phyloP scores from a whole-genome alignment of 768 basidiomycete species.

The Jaapia argillacea region DNA sequence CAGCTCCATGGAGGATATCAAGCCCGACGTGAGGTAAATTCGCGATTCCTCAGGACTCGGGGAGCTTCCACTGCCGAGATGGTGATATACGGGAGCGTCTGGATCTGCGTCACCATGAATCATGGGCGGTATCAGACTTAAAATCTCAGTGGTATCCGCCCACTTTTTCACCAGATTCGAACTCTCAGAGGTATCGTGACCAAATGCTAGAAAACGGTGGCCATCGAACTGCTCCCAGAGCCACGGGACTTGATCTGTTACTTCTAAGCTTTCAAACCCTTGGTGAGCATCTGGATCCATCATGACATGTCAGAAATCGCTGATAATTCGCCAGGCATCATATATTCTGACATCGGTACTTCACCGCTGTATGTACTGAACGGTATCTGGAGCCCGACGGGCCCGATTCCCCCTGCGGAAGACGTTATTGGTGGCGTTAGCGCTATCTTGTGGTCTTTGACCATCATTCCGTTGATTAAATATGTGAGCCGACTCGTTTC shows the following conservation, averaged over 20 bases:
- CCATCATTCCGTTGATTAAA: constrained; percentile 52
- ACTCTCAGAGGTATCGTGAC: not conserved
- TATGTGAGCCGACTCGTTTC: constrained; percentile 34
- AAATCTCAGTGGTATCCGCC: too few species aligned
- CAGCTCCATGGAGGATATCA: too few species aligned
- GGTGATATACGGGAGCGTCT: too few species aligned
- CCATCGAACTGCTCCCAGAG: constrained; percentile 22
- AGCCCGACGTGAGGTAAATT: too few species aligned
- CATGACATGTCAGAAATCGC: not conserved
- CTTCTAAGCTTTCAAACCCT: constrained; percentile 22
- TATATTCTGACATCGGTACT: constrained; percentile 40
- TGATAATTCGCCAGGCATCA: constrained; percentile 20
- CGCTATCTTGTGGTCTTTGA: constrained; percentile 57
- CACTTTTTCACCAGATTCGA: too few species aligned
- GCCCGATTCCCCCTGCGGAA: constrained; percentile 39
- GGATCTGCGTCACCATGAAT: too few species aligned
- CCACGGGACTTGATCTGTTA: constrained; percentile 12
- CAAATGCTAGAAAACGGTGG: not conserved
- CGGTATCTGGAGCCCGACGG: constrained; percentile 46
- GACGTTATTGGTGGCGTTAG: constrained; percentile 55
- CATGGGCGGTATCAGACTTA: too few species aligned
- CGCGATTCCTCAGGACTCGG: too few species aligned
- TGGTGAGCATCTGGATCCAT: constrained; percentile 11
- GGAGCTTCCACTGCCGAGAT: too few species aligned
- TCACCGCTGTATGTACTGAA: constrained; percentile 58